A percentile compares a stretch with the other conserved stretches of the same genome.
These are phyloP conservation scores for Microcos paniculata DNA, from an alignment of 345 rosid species.

Conservation along the genomic window DNA sequence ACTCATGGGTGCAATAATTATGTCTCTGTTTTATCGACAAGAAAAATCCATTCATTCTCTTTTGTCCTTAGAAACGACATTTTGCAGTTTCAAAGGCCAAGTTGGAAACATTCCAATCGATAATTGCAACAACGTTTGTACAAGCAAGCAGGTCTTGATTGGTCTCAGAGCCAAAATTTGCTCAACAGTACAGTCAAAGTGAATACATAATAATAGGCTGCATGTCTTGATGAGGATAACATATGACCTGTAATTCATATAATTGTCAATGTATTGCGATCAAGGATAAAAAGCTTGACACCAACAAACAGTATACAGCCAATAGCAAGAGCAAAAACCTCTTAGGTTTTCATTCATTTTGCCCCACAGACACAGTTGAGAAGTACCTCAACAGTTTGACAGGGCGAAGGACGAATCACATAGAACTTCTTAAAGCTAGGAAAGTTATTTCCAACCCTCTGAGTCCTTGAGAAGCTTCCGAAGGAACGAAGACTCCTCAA, in stretches of 20 bases:
- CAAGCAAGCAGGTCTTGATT: neutral
- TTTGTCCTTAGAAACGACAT: neutral
- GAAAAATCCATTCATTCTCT: neutral
- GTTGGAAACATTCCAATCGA: neutral
- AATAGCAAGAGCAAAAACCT: neutral
- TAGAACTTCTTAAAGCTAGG: neutral
- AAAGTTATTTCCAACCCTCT: conserved; percentile 4
- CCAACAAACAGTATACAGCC: neutral
- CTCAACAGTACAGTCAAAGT: neutral
- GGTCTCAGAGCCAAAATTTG: neutral
- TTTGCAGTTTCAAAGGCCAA: conserved; percentile 1
- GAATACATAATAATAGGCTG: neutral
- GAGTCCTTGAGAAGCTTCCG: conserved; percentile 20
- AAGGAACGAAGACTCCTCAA: conserved; percentile 23
- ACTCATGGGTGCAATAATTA: neutral
- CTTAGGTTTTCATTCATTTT: neutral
- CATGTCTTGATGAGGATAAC: neutral
- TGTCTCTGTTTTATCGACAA: neutral
- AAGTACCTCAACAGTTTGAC: conserved; percentile 19
- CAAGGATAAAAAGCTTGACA: neutral
- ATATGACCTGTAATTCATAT: neutral
- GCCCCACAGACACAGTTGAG: neutral
- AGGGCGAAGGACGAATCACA: neutral
- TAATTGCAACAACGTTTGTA: neutral
- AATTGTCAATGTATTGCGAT: neutral